These are phyloP conservation scores for Osmanthus fragrans DNA, from an alignment of 257 asterid genomes.

Conservation along the genomic window DNA sequence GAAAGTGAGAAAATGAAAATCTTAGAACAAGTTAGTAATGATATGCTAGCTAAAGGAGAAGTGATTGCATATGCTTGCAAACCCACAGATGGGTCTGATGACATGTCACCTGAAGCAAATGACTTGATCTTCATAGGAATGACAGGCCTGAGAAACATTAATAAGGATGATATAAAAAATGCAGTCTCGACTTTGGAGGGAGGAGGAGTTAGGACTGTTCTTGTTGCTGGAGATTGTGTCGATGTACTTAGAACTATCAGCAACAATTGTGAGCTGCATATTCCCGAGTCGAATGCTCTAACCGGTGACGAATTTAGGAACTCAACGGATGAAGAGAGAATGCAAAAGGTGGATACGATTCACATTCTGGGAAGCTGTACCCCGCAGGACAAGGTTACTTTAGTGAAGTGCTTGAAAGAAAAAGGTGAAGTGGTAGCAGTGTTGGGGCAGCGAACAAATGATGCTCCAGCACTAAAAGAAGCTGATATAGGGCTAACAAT, in stretches of 20 bases:
- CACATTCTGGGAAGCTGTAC: slow-evolving; percentile 31
- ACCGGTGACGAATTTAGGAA: slow-evolving; percentile 20
- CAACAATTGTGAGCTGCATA: slow-evolving; percentile 11
- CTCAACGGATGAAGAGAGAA: slow-evolving; percentile 18
- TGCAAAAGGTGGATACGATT: slow-evolving; percentile 18
- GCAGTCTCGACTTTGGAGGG: slow-evolving; percentile 13
- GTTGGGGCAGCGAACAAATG: slow-evolving; percentile 30
- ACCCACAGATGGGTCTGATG: background rate
- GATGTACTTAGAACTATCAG: slow-evolving; percentile 19
- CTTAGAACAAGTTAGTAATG: background rate
- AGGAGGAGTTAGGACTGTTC: slow-evolving; percentile 27
- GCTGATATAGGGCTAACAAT: slow-evolving; percentile 37
- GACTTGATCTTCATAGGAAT: slow-evolving; percentile 25
- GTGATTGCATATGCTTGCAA: slow-evolving; percentile 34
- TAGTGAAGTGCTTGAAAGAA: slow-evolving; percentile 24
- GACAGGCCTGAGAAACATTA: slow-evolving; percentile 23
- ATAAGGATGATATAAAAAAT: background rate
- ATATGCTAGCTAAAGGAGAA: slow-evolving; percentile 10
- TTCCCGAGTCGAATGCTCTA: slow-evolving; percentile 9
- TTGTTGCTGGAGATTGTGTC: slow-evolving; percentile 30
- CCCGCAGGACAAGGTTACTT: slow-evolving; percentile 22
- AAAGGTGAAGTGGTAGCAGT: slow-evolving; percentile 36
- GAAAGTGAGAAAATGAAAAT: background rate
- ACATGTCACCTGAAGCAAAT: background rate
- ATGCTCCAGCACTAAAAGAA: slow-evolving; percentile 37